These are phyloP conservation scores for Penicillium turbatum DNA, from an alignment of 495 filamentous ascomycete genomes.

Conservation along the genomic window DNA sequence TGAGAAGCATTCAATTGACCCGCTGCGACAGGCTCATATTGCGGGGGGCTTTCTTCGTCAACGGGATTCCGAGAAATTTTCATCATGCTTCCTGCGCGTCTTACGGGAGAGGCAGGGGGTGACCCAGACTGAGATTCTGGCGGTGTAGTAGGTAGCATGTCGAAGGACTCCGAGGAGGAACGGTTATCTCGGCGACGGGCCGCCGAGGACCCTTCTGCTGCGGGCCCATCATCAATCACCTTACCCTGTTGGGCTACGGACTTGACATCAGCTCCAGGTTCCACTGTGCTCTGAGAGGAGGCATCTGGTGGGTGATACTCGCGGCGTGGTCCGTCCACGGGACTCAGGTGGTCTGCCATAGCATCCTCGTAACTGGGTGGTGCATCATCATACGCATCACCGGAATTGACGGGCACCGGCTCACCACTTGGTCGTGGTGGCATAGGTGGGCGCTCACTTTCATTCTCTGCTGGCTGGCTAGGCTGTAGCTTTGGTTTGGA, in stretches of 20 bases:
- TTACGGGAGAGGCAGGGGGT: conserved; percentile 32
- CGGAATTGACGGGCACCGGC: conserved; percentile 23
- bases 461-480: conserved; percentile 19
- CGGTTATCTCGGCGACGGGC: conserved; percentile 23
- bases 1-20: conserved; percentile 9
- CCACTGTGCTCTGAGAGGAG: conserved; percentile 30
- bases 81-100: conserved; percentile 37
- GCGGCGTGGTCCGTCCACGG: conserved; percentile 58
- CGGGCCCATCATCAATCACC: conserved; percentile 23
- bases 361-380: conserved; percentile 87
- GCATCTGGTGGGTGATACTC: conserved; percentile 57
- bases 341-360: conserved; percentile 71
- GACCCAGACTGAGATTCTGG: conserved; percentile 39
- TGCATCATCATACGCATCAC: conserved; percentile 54
- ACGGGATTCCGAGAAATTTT: conserved; percentile 31
- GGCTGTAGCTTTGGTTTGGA: conserved; percentile 22
- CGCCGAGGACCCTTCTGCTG: conserved; percentile 18
- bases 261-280: conserved; percentile 43
- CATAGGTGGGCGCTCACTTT: conserved; percentile 31
- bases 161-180: conserved; percentile 44
- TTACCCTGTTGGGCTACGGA: conserved; percentile 30
- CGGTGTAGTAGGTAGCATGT: conserved; percentile 45
- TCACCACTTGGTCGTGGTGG: conserved; percentile 29
- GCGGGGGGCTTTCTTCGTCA: conserved; percentile 37
- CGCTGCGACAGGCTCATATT: conserved; percentile 35